These are phyloP conservation scores for Citrus sp. DNA, from an alignment of 345 rosid genomes.

Conservation along the genomic window DNA sequence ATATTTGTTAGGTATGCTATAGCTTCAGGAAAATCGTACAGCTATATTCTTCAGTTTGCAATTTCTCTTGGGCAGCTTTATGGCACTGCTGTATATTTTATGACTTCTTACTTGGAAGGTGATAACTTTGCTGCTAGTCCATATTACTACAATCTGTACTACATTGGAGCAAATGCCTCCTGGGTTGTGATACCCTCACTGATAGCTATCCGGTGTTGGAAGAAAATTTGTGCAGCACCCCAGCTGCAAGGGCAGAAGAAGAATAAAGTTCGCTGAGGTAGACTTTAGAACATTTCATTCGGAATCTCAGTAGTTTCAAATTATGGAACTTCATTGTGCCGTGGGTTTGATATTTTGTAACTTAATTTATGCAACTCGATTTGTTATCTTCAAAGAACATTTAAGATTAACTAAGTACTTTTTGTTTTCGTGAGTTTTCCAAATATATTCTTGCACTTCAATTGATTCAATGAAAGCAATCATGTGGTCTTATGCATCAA, in stretches of 20 bases:
- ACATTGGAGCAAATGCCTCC: constrained; percentile 57
- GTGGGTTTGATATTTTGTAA: not conserved
- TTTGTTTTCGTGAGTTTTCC: not conserved
- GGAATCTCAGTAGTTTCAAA: not conserved
- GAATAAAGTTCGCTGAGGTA: constrained; percentile 42
- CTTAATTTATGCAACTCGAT: constrained; percentile 1
- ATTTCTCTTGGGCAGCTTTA: constrained; percentile 88
- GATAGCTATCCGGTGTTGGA: constrained; percentile 76
- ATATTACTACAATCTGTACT: constrained; percentile 64
- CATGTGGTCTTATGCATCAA: not conserved
- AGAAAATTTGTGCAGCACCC: constrained; percentile 49
- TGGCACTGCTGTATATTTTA: constrained; percentile 76
- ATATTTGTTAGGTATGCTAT: constrained; percentile 63
- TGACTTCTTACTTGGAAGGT: constrained; percentile 79
- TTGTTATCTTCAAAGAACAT: not conserved
- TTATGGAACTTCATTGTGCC: not conserved
- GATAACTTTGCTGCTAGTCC: constrained; percentile 69
- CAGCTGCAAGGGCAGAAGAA: constrained; percentile 41
- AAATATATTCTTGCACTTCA: not conserved
- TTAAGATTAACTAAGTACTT: not conserved
- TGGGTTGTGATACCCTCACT: constrained; percentile 73
- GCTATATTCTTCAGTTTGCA: constrained; percentile 82
- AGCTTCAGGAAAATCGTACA: constrained; percentile 66
- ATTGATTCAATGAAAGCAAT: not conserved
- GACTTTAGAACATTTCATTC: not conserved